Evolutionary conservation across 352 stramenopile species (phyloP).

Genomic region (Blastocystis sp.): DNA sequence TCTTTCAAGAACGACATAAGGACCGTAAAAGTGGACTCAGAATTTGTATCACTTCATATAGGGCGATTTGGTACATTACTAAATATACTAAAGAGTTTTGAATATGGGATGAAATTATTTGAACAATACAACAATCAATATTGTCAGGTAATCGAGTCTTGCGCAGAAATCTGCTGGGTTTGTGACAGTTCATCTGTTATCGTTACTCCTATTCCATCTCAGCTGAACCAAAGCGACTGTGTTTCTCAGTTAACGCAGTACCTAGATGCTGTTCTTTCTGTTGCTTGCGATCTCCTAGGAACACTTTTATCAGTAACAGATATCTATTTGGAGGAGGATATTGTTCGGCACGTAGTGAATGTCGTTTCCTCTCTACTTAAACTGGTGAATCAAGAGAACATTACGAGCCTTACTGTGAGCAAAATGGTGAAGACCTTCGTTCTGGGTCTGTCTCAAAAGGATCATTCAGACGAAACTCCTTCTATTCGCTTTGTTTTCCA

Average conservation of each 20-base stretch:
- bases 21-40: neutral
- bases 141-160: neutral
- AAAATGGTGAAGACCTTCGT: neutral
- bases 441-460: neutral
- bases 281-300: neutral
- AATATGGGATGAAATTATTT: neutral
- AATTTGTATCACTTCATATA: neutral
- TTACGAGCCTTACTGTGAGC: neutral
- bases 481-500: neutral
- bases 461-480: neutral
- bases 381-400: neutral
- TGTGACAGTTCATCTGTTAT: neutral
- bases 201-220: neutral
- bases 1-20: neutral
- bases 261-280: neutral
- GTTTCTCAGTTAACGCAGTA: neutral
- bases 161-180: conserved; percentile 6
- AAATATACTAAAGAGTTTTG: neutral
- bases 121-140: neutral
- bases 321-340: neutral
- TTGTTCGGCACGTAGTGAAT: neutral
- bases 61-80: neutral
- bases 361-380: neutral
- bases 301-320: neutral
- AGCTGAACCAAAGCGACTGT: neutral